Evolutionary conservation across 139 green algal species (phyloP).

Genomic region (Bryopsis sp.): DNA sequence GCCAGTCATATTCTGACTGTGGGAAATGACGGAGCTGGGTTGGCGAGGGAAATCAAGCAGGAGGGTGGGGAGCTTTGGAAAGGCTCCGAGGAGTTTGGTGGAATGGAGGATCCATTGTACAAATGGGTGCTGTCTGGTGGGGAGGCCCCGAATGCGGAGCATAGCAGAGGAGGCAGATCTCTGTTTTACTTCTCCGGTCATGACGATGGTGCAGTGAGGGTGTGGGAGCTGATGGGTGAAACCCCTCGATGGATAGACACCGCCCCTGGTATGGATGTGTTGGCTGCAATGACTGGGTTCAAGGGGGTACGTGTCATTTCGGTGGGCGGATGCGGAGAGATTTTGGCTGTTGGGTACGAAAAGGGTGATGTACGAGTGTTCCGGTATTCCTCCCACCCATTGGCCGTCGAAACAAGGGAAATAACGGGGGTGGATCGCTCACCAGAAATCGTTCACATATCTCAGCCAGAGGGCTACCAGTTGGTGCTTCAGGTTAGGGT

Average conservation of each 20-base stretch:
- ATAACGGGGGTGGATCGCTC: neutral
- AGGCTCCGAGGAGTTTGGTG: conserved; percentile 16
- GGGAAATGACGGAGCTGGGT: neutral
- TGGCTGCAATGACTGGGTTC: neutral
- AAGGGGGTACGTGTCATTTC: neutral
- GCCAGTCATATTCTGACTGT: too few species aligned
- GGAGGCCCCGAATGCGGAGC: neutral
- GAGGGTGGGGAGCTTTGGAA: too few species aligned
- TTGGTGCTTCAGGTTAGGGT: conserved; percentile 26
- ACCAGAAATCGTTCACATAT: conserved; percentile 1
- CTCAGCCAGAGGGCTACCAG: conserved; percentile 30
- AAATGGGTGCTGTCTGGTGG: conserved; percentile 10
- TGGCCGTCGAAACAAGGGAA: neutral
- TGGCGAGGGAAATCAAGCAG: too few species aligned
- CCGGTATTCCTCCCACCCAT: neutral
- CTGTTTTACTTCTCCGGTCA: conserved; percentile 16
- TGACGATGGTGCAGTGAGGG: conserved; percentile 30
- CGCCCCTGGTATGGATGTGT: conserved; percentile 12
- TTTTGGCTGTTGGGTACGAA: conserved; percentile 11
- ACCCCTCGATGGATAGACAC: conserved; percentile 23
- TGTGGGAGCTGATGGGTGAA: conserved; percentile 32
- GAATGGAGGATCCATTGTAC: neutral
- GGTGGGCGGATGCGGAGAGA: neutral
- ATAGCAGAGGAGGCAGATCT: too few species aligned
- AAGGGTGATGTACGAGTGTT: conserved; percentile 2